Percentiles rank a stretch among this genome's conserved stretches.
phyloP scores from a whole-genome alignment of 208 protist genomes.

The Leishmania turanica region DNA sequence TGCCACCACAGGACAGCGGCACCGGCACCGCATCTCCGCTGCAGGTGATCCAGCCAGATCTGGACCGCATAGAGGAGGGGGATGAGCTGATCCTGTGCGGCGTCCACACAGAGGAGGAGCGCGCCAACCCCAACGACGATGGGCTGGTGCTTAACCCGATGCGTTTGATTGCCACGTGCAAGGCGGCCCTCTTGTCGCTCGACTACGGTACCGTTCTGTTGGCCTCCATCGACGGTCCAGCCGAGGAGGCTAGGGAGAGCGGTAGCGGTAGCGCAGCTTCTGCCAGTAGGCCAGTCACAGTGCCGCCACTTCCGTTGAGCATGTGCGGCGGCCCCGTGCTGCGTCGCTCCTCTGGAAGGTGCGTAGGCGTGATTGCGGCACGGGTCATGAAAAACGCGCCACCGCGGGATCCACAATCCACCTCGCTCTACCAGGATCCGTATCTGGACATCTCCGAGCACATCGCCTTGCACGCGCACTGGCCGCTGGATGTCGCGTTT shows the following conservation, averaged over 20 bases:
- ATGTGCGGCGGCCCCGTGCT: slow-evolving; percentile 90
- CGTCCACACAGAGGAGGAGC: slow-evolving; percentile 61
- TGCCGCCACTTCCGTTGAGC: slow-evolving; percentile 53
- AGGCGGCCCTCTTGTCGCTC: slow-evolving; percentile 73
- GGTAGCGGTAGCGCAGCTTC: neutral
- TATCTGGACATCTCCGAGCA: slow-evolving; percentile 85
- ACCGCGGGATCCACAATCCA: slow-evolving; percentile 46
- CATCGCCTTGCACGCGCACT: slow-evolving; percentile 44
- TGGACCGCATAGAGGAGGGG: slow-evolving; percentile 64
- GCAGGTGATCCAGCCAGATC: slow-evolving; percentile 64
- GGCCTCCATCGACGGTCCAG: slow-evolving; percentile 41
- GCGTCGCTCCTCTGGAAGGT: slow-evolving; percentile 71
- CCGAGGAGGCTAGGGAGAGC: neutral
- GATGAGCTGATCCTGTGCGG: slow-evolving; percentile 70
- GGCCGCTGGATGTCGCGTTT: slow-evolving; percentile 74
- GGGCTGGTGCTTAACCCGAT: slow-evolving; percentile 44
- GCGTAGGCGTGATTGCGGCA: slow-evolving; percentile 88
- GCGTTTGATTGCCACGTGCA: slow-evolving; percentile 58
- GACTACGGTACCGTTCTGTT: slow-evolving; percentile 88
- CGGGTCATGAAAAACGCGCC: slow-evolving; percentile 60
- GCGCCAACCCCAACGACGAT: slow-evolving; percentile 84
- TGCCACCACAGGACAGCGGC: neutral
- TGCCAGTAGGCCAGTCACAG: neutral
- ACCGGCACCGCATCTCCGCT: slow-evolving; percentile 8
- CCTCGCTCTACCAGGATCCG: slow-evolving; percentile 63